Evolutionary conservation across 495 filamentous ascomycete genomes (phyloP), one percentile per base, ranked within the genome.

Genomic region (Aspergillus egyptiacus): DNA sequence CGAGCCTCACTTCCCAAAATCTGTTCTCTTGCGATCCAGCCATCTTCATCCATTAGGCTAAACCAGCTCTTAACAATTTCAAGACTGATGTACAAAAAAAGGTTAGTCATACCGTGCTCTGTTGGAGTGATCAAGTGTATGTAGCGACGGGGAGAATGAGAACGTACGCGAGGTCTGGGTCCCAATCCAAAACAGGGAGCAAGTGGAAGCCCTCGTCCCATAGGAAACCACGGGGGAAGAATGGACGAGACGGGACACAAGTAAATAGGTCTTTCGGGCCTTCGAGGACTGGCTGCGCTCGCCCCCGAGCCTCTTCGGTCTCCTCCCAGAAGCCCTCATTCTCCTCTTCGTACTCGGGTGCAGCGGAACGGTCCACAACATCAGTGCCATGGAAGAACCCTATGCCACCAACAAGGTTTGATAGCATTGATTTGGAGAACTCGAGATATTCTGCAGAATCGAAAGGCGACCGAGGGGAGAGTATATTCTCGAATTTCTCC

Each of bases 131-230:
- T n/a, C n/a, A n/a, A n/a, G n/a, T n/a, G n/a, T n/a, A 36, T 14
- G 20, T 34, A 53, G 9, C 19, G 38, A 13, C 0, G 11, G 15
- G 22, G 18, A 3, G n/a, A 28, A 17, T 8, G 11, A 22, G 9
- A 19, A 69, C 76, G 34, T 68, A 80, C 70, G 87, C 84, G 37
- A 98, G 78, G 62, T 95, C 90, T 25, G 87, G 82, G 59, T 98
- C 93, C 81, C 88, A 98, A 55, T 97, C 94, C 17, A 85, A 77
- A 36, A 98, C 80, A 14, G 94, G 94, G 46, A 97, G 76, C 27
- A 97, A 73, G 60, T 98, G 93, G 68, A 97, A 98, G 2, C 93
- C 93, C 60, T 98, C 93, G 63, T 98, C 93, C 93, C 93, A 98
- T 6, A 96, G 74, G 66, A 98, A 98, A 0, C 93, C 93, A 59